phyloP scores from a whole-genome alignment of 192 early-diverging fungal species.

The Helicostylum pulchrum region DNA sequence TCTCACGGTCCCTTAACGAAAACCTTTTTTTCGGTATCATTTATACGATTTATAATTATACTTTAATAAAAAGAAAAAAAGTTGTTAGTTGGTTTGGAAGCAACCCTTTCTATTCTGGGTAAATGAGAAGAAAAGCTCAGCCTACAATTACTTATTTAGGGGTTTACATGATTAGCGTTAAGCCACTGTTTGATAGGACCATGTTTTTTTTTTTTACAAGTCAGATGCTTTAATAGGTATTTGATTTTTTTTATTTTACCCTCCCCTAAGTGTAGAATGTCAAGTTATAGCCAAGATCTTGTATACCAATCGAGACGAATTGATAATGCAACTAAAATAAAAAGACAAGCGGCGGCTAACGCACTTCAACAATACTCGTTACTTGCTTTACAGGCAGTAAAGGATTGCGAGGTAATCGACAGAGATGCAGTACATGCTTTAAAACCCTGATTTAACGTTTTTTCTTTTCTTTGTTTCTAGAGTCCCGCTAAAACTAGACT shows the following conservation, averaged over 20 bases:
- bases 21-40: too few species aligned
- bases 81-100: not conserved
- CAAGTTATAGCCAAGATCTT: not conserved
- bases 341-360: slow-evolving; percentile 19
- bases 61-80: not conserved
- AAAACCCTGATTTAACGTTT: not conserved
- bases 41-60: too few species aligned
- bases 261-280: not conserved
- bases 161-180: too few species aligned
- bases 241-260: not conserved
- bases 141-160: too few species aligned
- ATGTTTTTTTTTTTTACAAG: not conserved
- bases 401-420: slow-evolving; percentile 10
- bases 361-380: slow-evolving; percentile 23
- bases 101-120: too few species aligned
- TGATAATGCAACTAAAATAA: slow-evolving; percentile 23
- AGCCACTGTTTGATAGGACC: too few species aligned
- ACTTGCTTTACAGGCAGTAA: slow-evolving; percentile 13
- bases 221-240: not conserved
- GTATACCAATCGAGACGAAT: slow-evolving; percentile 4
- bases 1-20: too few species aligned
- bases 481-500: slow-evolving; percentile 21
- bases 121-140: too few species aligned
- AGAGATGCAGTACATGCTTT: not conserved
- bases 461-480: not conserved